Base-by-base conservation (phyloP, 1,284 basidiomycete genomes). In the Cerrena zonata region DNA sequence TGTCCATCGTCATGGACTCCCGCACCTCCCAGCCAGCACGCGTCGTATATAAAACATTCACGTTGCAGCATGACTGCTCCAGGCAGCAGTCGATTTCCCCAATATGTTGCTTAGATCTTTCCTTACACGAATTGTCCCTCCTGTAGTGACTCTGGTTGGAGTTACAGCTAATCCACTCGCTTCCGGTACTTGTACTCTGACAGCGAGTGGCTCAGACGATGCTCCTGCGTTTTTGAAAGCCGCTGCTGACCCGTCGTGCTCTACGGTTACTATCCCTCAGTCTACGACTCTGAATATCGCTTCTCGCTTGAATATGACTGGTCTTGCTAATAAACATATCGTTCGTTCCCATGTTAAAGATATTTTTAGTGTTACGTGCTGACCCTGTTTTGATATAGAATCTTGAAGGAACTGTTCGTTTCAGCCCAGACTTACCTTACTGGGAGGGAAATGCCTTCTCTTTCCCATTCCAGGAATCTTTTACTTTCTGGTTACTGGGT, bases 401-500 rank as follows among this genome's bases (percentile, higher is more conserved):
- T 53, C 56, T 81, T 10, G 61, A 74, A 63, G 79, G 79, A 26
- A 79, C 75, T 3, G 61, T 82, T 49, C 70, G 70, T 48, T 79
- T 81, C 58, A 69, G 70, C 41, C 70, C 73, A 2, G 67, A 80
- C 53, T 71, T 81, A 49, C 62, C 72, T 7, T 80, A 80, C 56
- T 81, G 78, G 79, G 72, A 68, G 46, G 72, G 69, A 73, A 79
- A 80, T 51, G 75, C 67, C 10, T 80, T 80, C 59, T 70, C 69
- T 48, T 75, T 81, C 49, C 64, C 73, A 7, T 80, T 78, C 67
- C 79, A 84, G 61, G 75, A 73, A 3, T 77, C 78, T 55, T 70
- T 77, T 11, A 79, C 82, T 1, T 82, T 79, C 59, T 84, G 82
- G 82, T 66, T 83, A 18, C 67, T 86, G 4, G 78, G 78, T 34